Percentiles rank a stretch among this genome's conserved stretches.
phyloP scores from a whole-genome alignment of 257 asterid species.

The Plantago major region DNA sequence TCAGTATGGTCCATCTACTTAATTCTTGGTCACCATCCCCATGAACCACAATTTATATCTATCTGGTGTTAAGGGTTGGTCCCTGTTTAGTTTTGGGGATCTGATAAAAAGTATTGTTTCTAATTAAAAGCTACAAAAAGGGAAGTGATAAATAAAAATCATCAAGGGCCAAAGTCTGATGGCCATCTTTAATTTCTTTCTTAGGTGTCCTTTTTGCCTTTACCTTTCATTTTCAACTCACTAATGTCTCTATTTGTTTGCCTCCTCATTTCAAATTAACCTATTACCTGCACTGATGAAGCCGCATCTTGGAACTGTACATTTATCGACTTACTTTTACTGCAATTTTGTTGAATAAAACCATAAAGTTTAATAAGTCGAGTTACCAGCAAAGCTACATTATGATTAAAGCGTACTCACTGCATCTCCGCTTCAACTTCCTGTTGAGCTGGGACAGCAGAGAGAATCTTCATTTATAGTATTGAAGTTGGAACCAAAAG shows the following conservation, averaged over 20 bases:
- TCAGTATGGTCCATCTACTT: slow-evolving; percentile 6
- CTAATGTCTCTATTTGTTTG: slow-evolving; percentile 11
- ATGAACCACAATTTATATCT: slow-evolving; percentile 25
- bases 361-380: slow-evolving; percentile 6
- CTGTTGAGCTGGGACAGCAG: no score
- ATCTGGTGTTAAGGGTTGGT: slow-evolving; percentile 23
- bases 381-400: slow-evolving; percentile 2
- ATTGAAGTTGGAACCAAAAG: no score
- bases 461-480: no score
- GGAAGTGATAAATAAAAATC: no score
- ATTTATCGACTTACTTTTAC: slow-evolving; percentile 3
- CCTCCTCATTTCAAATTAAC: background rate
- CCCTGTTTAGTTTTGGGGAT: slow-evolving; percentile 22
- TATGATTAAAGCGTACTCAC: no score
- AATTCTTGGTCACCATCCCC: slow-evolving; percentile 37
- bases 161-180: no score
- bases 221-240: slow-evolving; percentile 8
- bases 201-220: slow-evolving; percentile 18
- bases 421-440: no score
- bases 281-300: background rate
- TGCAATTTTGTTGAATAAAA: background rate
- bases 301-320: background rate
- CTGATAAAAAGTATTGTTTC: slow-evolving; percentile 15
- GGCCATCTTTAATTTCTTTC: slow-evolving; percentile 14
- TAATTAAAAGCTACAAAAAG: no score